Evolutionary conservation across 768 basidiomycete species (phyloP), one percentile per base, ranked within the genome.

Genomic region (Kwoniella sp.): DNA sequence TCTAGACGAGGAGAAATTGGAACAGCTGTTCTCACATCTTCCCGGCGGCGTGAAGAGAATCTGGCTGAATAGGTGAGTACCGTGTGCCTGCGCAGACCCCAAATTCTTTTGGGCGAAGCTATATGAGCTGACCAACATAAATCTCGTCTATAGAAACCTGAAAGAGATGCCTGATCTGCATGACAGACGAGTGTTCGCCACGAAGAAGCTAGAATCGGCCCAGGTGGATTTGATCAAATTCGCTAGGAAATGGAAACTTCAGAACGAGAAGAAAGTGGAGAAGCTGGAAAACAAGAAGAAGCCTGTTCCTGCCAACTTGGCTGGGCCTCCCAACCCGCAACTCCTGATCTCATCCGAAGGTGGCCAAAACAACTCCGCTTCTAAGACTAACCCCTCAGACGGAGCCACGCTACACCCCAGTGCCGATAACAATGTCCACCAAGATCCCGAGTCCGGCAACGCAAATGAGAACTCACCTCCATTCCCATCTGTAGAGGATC

Each of bases 41-140:
- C 95, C 96, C 0, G 94, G 94, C 11, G 94, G 94, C 17, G 90
- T 94, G 8, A 88, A 88, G 76, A 86, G 87, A 69, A 87, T 99
- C 38, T 99, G 95, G 93, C 85, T 98, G 41, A 95, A 93, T 79
- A 85, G 90, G 88, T 88, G 63, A 47, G 85, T 62, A 11, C 25
- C 23, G 25, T 28, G 47, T 15, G 28, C 9, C 13, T 26, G 30
- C 15, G 31, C 25, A 13, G 4, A 20, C 26, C 23, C n/a, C n/a
- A n/a, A n/a, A n/a, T 12, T 15, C 22, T 48, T 38, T 26, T 22
- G 52, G 22, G 45, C 54, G 38, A 47, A 48, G 51, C 82, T n/a
- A n/a, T n/a, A n/a, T n/a, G n/a, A n/a, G n/a, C n/a, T n/a, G n/a
- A n/a, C n/a, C n/a, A n/a, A n/a, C 1, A 50, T 28, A 1, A 5